Conservation (phyloP, 2,329 filamentous ascomycete genomes). For the Tolypocladium ovalisporum region DNA sequence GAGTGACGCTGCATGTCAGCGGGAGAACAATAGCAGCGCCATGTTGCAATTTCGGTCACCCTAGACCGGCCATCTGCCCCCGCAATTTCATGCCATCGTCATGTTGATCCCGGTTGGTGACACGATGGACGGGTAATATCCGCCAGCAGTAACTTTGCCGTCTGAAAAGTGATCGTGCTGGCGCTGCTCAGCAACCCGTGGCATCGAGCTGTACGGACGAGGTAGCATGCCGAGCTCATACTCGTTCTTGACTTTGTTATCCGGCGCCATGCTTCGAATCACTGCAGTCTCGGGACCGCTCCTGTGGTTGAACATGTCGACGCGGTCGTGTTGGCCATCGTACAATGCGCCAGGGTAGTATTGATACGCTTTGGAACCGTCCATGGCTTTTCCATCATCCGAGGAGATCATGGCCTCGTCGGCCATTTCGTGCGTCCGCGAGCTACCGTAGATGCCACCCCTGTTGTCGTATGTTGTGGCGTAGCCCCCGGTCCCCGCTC, state of each 20-base stretch:
- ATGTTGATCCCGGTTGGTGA: conserved; percentile 37
- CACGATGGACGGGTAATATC: conserved; percentile 42
- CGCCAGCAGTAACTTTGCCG: conserved; percentile 37
- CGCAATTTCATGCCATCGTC: conserved; percentile 18
- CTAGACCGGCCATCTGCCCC: not conserved
- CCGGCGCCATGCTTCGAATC: conserved; percentile 19
- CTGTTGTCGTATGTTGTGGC: conserved; percentile 15
- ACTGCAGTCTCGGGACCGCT: conserved; percentile 19
- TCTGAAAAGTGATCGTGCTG: conserved; percentile 37
- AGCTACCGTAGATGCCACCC: conserved; percentile 25
- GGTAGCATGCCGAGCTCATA: conserved; percentile 33
- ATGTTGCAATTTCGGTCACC: not conserved
- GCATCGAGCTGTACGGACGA: conserved; percentile 26
- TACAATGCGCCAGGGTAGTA: conserved; percentile 43
- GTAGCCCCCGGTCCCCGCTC: conserved; percentile 12
- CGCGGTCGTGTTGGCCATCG: conserved; percentile 32
- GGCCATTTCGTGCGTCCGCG: conserved; percentile 37
- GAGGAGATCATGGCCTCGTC: conserved; percentile 39
- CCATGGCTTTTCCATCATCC: conserved; percentile 40
- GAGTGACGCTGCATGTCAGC: not conserved
- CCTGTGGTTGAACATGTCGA: conserved; percentile 39
- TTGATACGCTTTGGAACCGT: conserved; percentile 39
- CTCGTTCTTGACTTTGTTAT: conserved; percentile 37
- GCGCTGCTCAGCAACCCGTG: conserved; percentile 22
- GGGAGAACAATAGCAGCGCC: not conserved